Evolutionary conservation across 1,284 basidiomycete genomes (phyloP).

Genomic region (Naganishia sp.): DNA sequence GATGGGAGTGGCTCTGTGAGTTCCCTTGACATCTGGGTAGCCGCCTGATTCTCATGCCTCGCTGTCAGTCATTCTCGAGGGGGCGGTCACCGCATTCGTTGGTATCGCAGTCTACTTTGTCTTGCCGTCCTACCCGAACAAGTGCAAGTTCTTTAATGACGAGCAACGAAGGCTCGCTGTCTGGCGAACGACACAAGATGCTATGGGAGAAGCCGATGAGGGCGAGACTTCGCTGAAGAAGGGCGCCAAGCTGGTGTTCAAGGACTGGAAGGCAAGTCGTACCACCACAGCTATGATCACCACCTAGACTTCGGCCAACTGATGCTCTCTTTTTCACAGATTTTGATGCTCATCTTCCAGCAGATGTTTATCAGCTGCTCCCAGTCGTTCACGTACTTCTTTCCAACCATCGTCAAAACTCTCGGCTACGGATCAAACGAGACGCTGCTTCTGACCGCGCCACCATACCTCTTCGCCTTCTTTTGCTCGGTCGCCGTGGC

Average conservation of each 20-base stretch:
- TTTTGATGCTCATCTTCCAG: slow-evolving; percentile 42
- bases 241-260: slow-evolving; percentile 37
- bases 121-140: slow-evolving; percentile 27
- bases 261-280: slow-evolving; percentile 42
- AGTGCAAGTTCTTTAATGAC: slow-evolving; percentile 27
- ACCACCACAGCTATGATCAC: not conserved
- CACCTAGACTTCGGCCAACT: not conserved
- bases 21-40: not conserved
- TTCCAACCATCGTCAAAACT: slow-evolving; percentile 36
- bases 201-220: slow-evolving; percentile 29
- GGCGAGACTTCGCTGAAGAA: slow-evolving; percentile 25
- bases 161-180: slow-evolving; percentile 25
- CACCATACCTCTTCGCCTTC: slow-evolving; percentile 42
- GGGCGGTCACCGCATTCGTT: slow-evolving; percentile 23
- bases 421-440: slow-evolving; percentile 41
- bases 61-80: slow-evolving; percentile 22
- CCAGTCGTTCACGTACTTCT: slow-evolving; percentile 24
- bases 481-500: slow-evolving; percentile 36
- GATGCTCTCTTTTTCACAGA: slow-evolving; percentile 17
- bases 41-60: not conserved
- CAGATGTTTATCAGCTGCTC: slow-evolving; percentile 32
- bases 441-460: slow-evolving; percentile 46
- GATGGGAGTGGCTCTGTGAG: slow-evolving; percentile 46
- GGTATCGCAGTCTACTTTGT: slow-evolving; percentile 24
- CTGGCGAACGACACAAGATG: slow-evolving; percentile 30